Conservation (phyloP, 768 basidiomycete genomes). For the Tephrocybe sp. region DNA sequence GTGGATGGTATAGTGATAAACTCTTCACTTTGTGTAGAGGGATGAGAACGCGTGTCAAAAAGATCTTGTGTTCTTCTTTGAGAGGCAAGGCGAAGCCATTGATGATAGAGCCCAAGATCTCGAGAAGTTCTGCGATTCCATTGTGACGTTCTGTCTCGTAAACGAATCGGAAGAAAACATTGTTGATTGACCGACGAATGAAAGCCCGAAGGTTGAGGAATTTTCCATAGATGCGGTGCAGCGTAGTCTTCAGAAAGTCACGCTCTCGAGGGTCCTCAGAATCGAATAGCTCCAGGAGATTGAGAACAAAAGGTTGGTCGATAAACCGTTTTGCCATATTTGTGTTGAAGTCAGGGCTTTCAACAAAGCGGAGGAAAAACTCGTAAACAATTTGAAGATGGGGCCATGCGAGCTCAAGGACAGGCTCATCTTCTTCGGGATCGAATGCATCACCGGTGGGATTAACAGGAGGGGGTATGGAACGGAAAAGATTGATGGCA, state of each 20-base stretch:
- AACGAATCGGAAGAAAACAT: conserved; percentile 98
- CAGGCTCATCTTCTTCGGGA: conserved; percentile 99
- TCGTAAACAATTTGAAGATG: conserved; percentile 99
- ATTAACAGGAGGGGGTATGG: conserved; percentile 99
- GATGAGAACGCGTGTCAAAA: conserved; percentile 90
- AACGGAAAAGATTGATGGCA: conserved; percentile 96
- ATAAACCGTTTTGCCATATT: conserved; percentile 97
- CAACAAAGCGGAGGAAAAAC: conserved; percentile 98
- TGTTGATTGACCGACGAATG: conserved; percentile 98
- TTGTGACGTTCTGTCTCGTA: conserved; percentile 99
- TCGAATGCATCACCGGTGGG: conserved; percentile 98
- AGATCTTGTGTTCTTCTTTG: conserved; percentile 99
- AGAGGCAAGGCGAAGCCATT: conserved; percentile 98
- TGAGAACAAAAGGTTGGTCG: conserved; percentile 93
- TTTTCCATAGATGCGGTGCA: conserved; percentile 99
- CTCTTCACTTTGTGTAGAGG: conserved; percentile 98
- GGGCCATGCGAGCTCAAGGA: conserved; percentile 98
- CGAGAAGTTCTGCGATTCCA: conserved; percentile 96
- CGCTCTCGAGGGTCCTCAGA: conserved; percentile 98
- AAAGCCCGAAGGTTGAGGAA: conserved; percentile 98
- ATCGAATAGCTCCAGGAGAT: conserved; percentile 96
- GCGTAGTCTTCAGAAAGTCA: conserved; percentile 98
- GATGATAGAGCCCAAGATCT: conserved; percentile 99
- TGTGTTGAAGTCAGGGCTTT: conserved; percentile 97
- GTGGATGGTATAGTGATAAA: conserved; percentile 98